Evolutionary conservation across 805 yeast species (phyloP), one percentile per base, ranked within the genome.

Genomic region (Ascoidea tarda): DNA sequence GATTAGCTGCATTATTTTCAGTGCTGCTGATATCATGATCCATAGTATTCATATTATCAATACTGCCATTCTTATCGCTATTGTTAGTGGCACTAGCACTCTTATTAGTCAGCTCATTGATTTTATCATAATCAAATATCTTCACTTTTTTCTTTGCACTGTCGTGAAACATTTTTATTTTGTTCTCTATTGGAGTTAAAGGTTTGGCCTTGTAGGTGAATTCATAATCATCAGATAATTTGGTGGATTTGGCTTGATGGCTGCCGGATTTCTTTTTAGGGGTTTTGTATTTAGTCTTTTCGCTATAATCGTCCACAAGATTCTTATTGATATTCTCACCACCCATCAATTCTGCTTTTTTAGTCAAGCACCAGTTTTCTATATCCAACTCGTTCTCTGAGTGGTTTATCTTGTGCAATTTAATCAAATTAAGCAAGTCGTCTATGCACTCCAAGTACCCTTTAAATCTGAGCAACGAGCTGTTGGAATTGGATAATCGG

Each of bases 371-470:
- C 82, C 82, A 78, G 56, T 74, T 72, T 56, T 76, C 79, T 6
- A 76, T 63, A 57, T 78, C 81, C 5, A 58, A 60, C 5, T 51
- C 59, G 42, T 70, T 74, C 16, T 65, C 69, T 10, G 62, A 57
- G 16, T 12, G 16, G n/a, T 32, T 32, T 6, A 12, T 33, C 2
- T 49, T 49, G 14, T 55, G 54, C 12, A 55, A 31, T 10, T 72
- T 62, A 6, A 78, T 61, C 32, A 69, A 63, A 14, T 64, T 65
- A 6, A 78, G 59, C 31, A 82, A 57, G 55, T 83, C 88, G 54
- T 81, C 77, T 2, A 83, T 55, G 58, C 86, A 81, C 38, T 76
- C 77, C 47, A 81, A 60, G 59, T 83, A 83, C 0, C 90, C 90
- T 53, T 73, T 74, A 50, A 75, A 72, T 50, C 70, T 72, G 6